Base-by-base conservation (phyloP, 23 red algal genomes). In the Gracilaria gracilis region DNA sequence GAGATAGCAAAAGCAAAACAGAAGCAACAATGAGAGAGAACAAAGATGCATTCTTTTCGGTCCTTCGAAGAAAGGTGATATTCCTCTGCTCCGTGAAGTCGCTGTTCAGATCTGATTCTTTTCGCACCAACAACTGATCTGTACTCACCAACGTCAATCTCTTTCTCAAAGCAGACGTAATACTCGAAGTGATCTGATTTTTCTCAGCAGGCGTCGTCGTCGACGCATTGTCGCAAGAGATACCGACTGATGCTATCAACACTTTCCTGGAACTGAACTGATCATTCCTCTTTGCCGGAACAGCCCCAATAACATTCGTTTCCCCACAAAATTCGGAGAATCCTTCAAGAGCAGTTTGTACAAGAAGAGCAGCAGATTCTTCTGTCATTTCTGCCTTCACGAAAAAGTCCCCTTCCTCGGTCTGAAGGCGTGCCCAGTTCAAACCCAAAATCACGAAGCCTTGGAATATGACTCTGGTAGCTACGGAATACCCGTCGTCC, bases 401-500 rank as follows among this genome's bases (percentile, higher is more conserved):
- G 4, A 0, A 28, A 69, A 36, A 69, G 15, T 69, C 27, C 0
- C 64, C 64, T 36, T 69, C 64, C 31, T 20, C 31, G 31, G 64
- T 15, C 31, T 69, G 29, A 20, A 69, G 28, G 32, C 64, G 64
- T 19, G 64, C 64, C 16, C 16, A 69, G 9, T 69, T 69, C 3
- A 32, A 9, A 15, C 31, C 31, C 64, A 69, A 69, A 0, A 69
- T 37, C 19, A 37, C 64, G 4, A 36, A 36, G 7, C 64, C 64
- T 14, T 69, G 64, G 31, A 69, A 37, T 69, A 69, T 69, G 19
- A 69, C 64, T 69, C 64, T 69, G 9, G 64, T 69, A 37, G 25
- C 31, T 13, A 69, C 33, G 32, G 31, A 20, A 37, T 36, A 36
- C 1, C 17, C 64, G 0, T 69, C 6, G 38, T 19, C 64, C 16